A percentile compares a stretch with the other conserved stretches of the same genome.
Evolutionary conservation across 805 yeast species (phyloP).

Genomic region (Kazachstania africana): DNA sequence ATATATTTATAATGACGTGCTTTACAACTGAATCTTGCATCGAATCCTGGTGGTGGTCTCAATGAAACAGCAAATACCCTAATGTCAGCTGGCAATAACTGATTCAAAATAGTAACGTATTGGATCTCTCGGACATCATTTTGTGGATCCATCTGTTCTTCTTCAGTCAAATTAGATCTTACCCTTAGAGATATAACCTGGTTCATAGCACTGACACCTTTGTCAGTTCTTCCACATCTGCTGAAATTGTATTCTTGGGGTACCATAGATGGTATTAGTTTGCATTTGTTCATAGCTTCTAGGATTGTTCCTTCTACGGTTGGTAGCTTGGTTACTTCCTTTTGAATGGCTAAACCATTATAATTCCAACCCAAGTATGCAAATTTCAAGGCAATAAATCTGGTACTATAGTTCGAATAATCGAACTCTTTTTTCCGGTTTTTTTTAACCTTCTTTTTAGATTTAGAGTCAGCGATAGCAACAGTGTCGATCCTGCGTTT

Average conservation of each 20-base stretch:
- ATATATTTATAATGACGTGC: conserved; percentile 78
- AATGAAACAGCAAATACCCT: conserved; percentile 71
- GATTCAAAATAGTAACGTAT: conserved; percentile 64
- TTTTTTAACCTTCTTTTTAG: conserved; percentile 16
- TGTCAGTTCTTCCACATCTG: conserved; percentile 90
- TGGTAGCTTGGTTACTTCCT: conserved; percentile 63
- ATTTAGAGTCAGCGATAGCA: neutral
- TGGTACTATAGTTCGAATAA: conserved; percentile 45
- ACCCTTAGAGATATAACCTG: conserved; percentile 79
- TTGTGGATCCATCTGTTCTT: conserved; percentile 45
- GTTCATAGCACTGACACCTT: conserved; percentile 94
- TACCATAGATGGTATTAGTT: conserved; percentile 47
- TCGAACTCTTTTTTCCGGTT: conserved; percentile 42
- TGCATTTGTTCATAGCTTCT: conserved; percentile 57
- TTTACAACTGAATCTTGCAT: conserved; percentile 88
- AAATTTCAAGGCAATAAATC: conserved; percentile 72
- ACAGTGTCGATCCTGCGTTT: conserved; percentile 1
- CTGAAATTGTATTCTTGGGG: conserved; percentile 62
- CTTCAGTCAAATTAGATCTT: conserved; percentile 52
- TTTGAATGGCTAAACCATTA: conserved; percentile 79
- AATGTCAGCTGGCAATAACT: conserved; percentile 69
- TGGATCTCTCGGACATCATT: conserved; percentile 64
- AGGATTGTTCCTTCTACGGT: conserved; percentile 76
- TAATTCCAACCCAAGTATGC: conserved; percentile 93
- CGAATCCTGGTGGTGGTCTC: conserved; percentile 72